Evolutionary conservation across 371 early-diverging fungal genomes (phyloP).

Genomic region (Circinella minor): DNA sequence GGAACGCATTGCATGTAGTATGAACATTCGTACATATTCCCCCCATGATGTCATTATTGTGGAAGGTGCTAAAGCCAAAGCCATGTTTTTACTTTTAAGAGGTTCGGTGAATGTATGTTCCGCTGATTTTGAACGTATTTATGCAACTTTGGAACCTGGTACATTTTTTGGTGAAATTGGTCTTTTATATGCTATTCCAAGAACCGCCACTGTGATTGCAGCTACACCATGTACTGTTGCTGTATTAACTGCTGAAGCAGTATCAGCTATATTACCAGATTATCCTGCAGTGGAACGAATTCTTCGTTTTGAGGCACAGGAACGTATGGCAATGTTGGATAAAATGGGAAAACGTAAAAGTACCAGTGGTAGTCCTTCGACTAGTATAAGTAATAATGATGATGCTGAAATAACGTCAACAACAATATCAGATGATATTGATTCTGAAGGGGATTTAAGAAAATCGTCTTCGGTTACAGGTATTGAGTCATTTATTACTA

Average conservation of each 20-base stretch:
- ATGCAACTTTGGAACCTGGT: conserved; percentile 72
- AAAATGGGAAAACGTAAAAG: conserved; percentile 13
- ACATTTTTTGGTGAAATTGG: conserved; percentile 87
- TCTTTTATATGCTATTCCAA: conserved; percentile 75
- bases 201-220: conserved; percentile 84
- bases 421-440: too few relatives aligned
- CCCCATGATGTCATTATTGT: conserved; percentile 70
- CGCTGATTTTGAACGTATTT: conserved; percentile 77
- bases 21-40: conserved; percentile 56
- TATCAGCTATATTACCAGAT: conserved; percentile 40
- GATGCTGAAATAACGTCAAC: not conserved
- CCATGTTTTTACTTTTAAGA: conserved; percentile 85
- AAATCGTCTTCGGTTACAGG: not conserved
- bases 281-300: conserved; percentile 65
- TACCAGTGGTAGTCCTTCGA: not conserved
- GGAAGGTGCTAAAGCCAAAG: conserved; percentile 78
- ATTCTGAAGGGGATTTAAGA: not conserved
- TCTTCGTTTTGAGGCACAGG: conserved; percentile 62
- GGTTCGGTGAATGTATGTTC: conserved; percentile 83
- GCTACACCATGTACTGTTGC: conserved; percentile 73
- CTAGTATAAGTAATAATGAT: not conserved
- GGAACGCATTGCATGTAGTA: conserved; percentile 37
- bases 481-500: conserved; percentile 24
- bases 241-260: conserved; percentile 65
- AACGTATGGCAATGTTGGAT: conserved; percentile 52